phyloP scores from a whole-genome alignment of 257 asterid species.

The Capsicum chinense region DNA sequence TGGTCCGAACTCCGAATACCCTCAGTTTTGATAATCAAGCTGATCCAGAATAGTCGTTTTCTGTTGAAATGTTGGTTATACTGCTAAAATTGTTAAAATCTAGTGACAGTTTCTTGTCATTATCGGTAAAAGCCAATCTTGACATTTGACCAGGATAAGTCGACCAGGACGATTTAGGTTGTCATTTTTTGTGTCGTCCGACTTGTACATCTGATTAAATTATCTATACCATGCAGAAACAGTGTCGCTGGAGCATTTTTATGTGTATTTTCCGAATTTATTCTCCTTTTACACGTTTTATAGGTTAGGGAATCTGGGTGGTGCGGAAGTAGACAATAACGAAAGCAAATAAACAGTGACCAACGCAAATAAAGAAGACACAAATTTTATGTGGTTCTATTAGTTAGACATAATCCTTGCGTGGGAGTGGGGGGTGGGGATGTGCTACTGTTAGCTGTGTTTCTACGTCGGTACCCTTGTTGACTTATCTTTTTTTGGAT shows the following conservation, averaged over 20 bases:
- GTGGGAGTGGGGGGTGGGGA: background rate
- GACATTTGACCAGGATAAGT: background rate
- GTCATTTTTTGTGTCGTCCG: background rate
- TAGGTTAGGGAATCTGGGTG: background rate
- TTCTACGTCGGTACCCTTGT: background rate
- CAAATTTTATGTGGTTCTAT: background rate
- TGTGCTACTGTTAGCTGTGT: background rate
- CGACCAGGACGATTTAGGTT: background rate
- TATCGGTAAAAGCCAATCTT: background rate
- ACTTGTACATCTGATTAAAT: background rate
- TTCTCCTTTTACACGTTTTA: background rate
- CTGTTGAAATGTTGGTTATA: background rate
- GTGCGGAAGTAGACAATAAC: background rate
- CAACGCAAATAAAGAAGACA: background rate
- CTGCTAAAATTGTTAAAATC: background rate
- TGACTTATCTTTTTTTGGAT: background rate
- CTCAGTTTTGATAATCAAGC: slow-evolving; percentile 4
- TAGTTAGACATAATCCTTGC: background rate
- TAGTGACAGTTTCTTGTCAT: background rate
- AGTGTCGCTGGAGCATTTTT: background rate
- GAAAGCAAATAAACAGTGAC: background rate
- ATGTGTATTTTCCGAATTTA: background rate
- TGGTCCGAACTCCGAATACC: background rate
- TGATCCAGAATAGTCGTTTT: background rate
- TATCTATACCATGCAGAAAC: background rate